Evolutionary conservation across 2,329 filamentous ascomycete species (phyloP).

Genomic region (Aquanectria penicillioides): DNA sequence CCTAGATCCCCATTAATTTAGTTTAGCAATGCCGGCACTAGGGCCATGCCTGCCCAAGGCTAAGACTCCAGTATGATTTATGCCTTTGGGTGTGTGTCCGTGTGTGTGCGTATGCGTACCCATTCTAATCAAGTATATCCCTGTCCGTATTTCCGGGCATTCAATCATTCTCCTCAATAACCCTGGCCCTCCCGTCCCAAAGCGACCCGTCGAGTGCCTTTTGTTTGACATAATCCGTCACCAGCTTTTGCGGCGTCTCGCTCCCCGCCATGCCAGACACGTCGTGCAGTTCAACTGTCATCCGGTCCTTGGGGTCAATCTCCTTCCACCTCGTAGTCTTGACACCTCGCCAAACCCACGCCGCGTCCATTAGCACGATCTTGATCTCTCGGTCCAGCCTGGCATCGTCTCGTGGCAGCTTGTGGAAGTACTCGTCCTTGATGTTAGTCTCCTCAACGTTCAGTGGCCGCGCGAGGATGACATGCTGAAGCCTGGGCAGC

Average conservation of each 20-base stretch:
- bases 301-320: conserved; percentile 47
- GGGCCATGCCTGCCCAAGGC: too few relatives aligned
- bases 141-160: neutral
- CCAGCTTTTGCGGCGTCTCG: conserved; percentile 48
- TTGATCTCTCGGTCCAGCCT: conserved; percentile 42
- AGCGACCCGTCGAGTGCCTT: conserved; percentile 53
- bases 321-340: conserved; percentile 45
- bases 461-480: conserved; percentile 54
- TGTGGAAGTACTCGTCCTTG: conserved; percentile 55
- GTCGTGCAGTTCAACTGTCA: conserved; percentile 52
- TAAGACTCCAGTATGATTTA: too few relatives aligned
- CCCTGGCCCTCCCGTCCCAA: conserved; percentile 47
- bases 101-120: too few relatives aligned
- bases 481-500: conserved; percentile 49
- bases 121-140: too few relatives aligned
- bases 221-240: conserved; percentile 53
- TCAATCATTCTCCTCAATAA: conserved; percentile 21
- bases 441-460: conserved; percentile 46
- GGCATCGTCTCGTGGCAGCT: conserved; percentile 40
- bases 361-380: conserved; percentile 47
- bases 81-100: too few relatives aligned
- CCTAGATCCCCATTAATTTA: too few relatives aligned
- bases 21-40: too few relatives aligned
- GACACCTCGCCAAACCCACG: conserved; percentile 35
- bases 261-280: conserved; percentile 52